Evolutionary conservation across 805 yeast genomes (phyloP), one percentile per base, ranked within the genome.

Genomic region (Candida tammaniensis): DNA sequence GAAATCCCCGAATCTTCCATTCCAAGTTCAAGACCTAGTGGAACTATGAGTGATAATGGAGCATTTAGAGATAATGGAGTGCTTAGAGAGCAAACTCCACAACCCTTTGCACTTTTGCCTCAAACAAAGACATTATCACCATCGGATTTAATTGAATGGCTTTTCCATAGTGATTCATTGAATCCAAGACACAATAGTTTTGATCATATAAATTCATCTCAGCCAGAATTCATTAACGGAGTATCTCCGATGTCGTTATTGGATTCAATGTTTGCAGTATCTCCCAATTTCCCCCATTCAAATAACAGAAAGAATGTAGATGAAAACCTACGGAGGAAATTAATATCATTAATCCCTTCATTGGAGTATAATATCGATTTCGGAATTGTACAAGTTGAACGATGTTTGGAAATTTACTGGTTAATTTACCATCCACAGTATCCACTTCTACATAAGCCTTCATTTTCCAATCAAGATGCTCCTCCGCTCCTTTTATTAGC

Each of bases 391-490:
- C 48, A 47, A 16, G 43, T 52, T 12, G 51, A 49, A 28, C 20
- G 40, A 25, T 46, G 46, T 43, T 46, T 54, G 30, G 64, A 50
- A 45, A 57, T 45, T 6, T 79, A 75, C 49, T 79, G 85, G 85
- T 56, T 58, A 21, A 59, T 66, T 10, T 76, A 72, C 49, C 80
- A 78, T 47, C 73, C 77, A 0, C 73, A 78, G 43, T 74, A 70
- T 39, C 78, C 82, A 0, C 64, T 79, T 27, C 55, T 80, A n/a
- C 84, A 79, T 47, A 57, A 63, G 29, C 80, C 82, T 3, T 69
- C 82, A 7, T 80, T 79, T 43, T 59, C 59, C 23, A 69, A 80
- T 9, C 48, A 54, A 11, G 56, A 56, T 1, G 60, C 75, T 0
- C 75, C 74, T 5, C 68, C 75, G 0, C 54, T 78, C 6, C 54